A percentile compares a stretch with the other conserved stretches of the same genome.
Conservation (phyloP, 345 rosid genomes). For the Excoecaria cochinchinensis region DNA sequence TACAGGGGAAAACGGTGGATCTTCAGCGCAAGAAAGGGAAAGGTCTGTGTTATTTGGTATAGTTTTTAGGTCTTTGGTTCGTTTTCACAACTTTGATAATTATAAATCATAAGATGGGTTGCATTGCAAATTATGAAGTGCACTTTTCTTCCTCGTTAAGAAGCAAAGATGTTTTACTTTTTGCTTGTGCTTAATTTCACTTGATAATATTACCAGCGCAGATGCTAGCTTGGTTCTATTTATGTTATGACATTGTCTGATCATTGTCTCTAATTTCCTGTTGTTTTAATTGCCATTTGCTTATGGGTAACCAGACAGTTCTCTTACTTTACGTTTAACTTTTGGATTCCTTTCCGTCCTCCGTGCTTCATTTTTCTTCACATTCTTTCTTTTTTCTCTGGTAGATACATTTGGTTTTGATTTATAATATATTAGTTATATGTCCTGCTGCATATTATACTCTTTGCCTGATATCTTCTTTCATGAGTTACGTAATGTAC, state of each 20-base stretch:
- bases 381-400: neutral
- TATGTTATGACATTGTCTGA: neutral
- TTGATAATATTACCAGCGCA: neutral
- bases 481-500: neutral
- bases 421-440: neutral
- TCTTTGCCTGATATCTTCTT: neutral
- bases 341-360: neutral
- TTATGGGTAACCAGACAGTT: neutral
- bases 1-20: slow-evolving; percentile 88
- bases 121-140: too few relatives aligned
- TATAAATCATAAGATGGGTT: neutral
- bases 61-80: neutral
- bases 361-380: neutral
- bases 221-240: too few relatives aligned
- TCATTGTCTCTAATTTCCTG: neutral
- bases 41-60: slow-evolving; percentile 44
- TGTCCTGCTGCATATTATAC: neutral
- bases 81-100: neutral
- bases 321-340: neutral
- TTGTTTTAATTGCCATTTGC: neutral
- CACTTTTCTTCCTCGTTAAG: neutral
- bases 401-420: neutral
- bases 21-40: slow-evolving; percentile 89
- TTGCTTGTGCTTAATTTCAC: neutral
- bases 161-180: neutral